These are phyloP conservation scores for Russula foetens DNA, from an alignment of 768 basidiomycete species.

Conservation along the genomic window DNA sequence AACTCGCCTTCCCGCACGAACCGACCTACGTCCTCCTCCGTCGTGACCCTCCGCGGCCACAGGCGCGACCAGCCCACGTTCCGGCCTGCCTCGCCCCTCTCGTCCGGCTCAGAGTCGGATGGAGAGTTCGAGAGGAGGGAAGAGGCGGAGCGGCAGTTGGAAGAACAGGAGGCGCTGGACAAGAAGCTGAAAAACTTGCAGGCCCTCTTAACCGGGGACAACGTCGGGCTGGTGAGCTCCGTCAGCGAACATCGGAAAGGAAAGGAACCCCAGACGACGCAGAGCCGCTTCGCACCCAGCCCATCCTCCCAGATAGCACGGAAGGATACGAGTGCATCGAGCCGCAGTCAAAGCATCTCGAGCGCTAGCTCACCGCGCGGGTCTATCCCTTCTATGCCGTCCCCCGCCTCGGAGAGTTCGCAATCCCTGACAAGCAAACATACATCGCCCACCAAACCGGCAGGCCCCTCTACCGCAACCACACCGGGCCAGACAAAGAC, in stretches of 20 bases:
- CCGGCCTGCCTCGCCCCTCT: slow-evolving; percentile 19
- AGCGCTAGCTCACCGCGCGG: slow-evolving; percentile 66
- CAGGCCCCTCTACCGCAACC: not conserved
- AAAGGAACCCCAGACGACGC: slow-evolving; percentile 15
- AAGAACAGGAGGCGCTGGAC: slow-evolving; percentile 60
- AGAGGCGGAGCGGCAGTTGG: slow-evolving; percentile 56
- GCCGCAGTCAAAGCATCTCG: slow-evolving; percentile 61
- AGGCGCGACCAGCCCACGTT: slow-evolving; percentile 14
- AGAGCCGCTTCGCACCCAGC: slow-evolving; percentile 31
- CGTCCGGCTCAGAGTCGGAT: slow-evolving; percentile 33
- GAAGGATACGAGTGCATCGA: slow-evolving; percentile 29
- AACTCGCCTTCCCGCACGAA: slow-evolving; percentile 35
- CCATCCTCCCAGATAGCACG: slow-evolving; percentile 30
- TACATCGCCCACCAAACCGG: slow-evolving; percentile 7
- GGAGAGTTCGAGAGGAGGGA: slow-evolving; percentile 54
- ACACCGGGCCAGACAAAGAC: slow-evolving; percentile 10
- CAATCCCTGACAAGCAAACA: slow-evolving; percentile 29
- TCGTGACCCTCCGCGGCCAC: slow-evolving; percentile 45
- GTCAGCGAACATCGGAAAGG: slow-evolving; percentile 13
- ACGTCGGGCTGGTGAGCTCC: slow-evolving; percentile 55
- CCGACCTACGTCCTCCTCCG: slow-evolving; percentile 61
- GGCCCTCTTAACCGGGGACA: slow-evolving; percentile 64
- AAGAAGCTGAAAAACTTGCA: slow-evolving; percentile 63
- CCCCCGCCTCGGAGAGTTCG: slow-evolving; percentile 48
- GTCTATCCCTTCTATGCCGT: slow-evolving; percentile 77